Conservation (phyloP, 352 stramenopile genomes). For the Globisporangium abappressorium region DNA sequence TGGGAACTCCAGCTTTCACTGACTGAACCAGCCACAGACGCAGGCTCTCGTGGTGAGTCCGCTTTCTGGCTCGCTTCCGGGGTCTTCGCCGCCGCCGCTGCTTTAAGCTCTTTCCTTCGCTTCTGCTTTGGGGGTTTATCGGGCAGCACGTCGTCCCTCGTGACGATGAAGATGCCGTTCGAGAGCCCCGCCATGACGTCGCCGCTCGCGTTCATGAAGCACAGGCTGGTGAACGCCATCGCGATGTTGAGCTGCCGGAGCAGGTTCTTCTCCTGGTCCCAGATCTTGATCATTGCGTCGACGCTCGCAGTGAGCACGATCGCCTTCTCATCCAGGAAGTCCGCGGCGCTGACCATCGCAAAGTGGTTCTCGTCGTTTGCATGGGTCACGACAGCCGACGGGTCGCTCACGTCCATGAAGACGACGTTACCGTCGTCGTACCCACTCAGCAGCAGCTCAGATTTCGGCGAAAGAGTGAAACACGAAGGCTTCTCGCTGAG, state of each 20-base stretch:
- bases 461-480: constrained; percentile 47
- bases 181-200: constrained; percentile 55
- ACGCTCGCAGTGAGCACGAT: constrained; percentile 61
- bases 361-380: constrained; percentile 49
- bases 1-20: neutral
- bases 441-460: constrained; percentile 53
- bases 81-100: neutral
- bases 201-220: constrained; percentile 63
- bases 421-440: constrained; percentile 63
- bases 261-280: constrained; percentile 56
- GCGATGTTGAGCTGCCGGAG: constrained; percentile 58
- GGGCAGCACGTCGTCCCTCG: constrained; percentile 53
- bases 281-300: constrained; percentile 72
- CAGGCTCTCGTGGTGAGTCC: constrained; percentile 10
- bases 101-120: neutral
- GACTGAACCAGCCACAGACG: neutral
- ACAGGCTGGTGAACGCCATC: constrained; percentile 55
- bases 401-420: constrained; percentile 43
- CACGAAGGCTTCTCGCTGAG: constrained; percentile 47
- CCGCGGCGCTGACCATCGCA: constrained; percentile 54
- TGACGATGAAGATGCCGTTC: constrained; percentile 56
- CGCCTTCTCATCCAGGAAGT: constrained; percentile 59
- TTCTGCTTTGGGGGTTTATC: constrained; percentile 30
- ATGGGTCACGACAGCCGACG: constrained; percentile 30
- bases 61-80: neutral